Conservation (phyloP, 352 stramenopile species). For the Peronospora farinosa region DNA sequence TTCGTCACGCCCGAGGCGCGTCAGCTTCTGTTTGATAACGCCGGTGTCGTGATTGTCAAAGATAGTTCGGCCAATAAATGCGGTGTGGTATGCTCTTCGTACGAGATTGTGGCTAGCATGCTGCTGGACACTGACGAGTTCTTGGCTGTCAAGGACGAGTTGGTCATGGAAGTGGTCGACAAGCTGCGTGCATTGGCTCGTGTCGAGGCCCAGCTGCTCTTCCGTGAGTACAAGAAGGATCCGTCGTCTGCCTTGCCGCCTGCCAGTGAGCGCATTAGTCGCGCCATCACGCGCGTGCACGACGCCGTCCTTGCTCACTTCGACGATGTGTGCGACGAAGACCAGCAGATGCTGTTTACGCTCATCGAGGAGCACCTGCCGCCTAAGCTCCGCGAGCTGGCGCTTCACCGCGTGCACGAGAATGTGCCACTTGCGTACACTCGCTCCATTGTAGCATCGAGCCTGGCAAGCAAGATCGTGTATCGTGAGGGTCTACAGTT, state of each 20-base stretch:
- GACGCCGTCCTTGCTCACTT: constrained; percentile 91
- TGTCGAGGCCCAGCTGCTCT: constrained; percentile 94
- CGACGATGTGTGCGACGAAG: constrained; percentile 83
- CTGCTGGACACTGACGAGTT: constrained; percentile 95
- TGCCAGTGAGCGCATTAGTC: constrained; percentile 92
- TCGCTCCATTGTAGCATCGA: constrained; percentile 93
- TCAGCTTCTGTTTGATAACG: constrained; percentile 92
- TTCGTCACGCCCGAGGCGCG: constrained; percentile 81
- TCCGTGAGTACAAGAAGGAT: constrained; percentile 94
- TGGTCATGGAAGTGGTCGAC: constrained; percentile 91
- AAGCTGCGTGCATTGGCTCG: constrained; percentile 90
- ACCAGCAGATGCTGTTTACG: constrained; percentile 75
- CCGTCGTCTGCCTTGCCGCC: constrained; percentile 80
- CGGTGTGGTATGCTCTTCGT: constrained; percentile 79
- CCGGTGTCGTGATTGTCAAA: constrained; percentile 95
- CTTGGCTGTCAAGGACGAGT: constrained; percentile 90
- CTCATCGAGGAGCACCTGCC: constrained; percentile 91
- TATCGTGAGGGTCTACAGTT: constrained; percentile 97
- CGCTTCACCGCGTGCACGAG: constrained; percentile 89
- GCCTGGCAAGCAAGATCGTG: constrained; percentile 95
- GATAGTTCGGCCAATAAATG: constrained; percentile 93
- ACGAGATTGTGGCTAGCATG: constrained; percentile 91
- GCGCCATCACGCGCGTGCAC: constrained; percentile 93
- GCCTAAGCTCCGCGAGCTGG: constrained; percentile 89
- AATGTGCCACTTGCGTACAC: constrained; percentile 94